phyloP scores from a whole-genome alignment of 2,329 filamentous ascomycete genomes.

The Monosporascus ibericus region DNA sequence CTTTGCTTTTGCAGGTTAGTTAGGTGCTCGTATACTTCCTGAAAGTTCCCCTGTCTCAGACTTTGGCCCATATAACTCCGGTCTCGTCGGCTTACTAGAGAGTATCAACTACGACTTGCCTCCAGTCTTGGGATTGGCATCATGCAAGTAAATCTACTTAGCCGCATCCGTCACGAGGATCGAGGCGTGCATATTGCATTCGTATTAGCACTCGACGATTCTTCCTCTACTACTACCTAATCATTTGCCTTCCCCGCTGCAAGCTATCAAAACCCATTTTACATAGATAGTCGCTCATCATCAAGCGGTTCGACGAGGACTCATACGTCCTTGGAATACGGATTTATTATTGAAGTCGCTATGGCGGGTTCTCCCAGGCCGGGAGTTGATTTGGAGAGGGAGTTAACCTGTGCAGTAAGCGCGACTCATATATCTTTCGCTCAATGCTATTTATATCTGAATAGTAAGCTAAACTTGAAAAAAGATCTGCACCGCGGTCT shows the following conservation, averaged over 20 bases:
- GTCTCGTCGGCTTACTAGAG: not conserved
- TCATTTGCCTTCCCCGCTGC: not conserved
- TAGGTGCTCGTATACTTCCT: too few species aligned
- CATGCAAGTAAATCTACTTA: not conserved
- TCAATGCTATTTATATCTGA: slow-evolving; percentile 7
- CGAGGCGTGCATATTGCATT: not conserved
- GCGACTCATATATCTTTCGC: slow-evolving; percentile 9
- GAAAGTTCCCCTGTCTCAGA: too few species aligned
- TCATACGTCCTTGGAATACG: not conserved
- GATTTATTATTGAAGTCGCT: slow-evolving; percentile 7
- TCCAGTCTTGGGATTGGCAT: not conserved
- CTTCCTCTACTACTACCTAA: not conserved
- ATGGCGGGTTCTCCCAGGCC: slow-evolving; percentile 45
- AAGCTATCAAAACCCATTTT: not conserved
- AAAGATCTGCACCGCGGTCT: slow-evolving; percentile 93
- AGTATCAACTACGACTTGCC: not conserved
- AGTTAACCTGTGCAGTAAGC: slow-evolving; percentile 90
- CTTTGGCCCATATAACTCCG: too few species aligned
- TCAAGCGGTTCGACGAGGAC: not conserved
- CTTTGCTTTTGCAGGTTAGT: too few species aligned
- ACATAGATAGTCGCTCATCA: not conserved
- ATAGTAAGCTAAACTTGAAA: slow-evolving; percentile 1
- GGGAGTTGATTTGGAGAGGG: slow-evolving; percentile 74
- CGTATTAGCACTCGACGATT: not conserved
- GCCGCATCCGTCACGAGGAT: not conserved